A percentile compares a stretch with the other conserved stretches of the same genome.
Evolutionary conservation across 345 rosid genomes (phyloP).

Genomic region (Cardiospermum halicacabum): DNA sequence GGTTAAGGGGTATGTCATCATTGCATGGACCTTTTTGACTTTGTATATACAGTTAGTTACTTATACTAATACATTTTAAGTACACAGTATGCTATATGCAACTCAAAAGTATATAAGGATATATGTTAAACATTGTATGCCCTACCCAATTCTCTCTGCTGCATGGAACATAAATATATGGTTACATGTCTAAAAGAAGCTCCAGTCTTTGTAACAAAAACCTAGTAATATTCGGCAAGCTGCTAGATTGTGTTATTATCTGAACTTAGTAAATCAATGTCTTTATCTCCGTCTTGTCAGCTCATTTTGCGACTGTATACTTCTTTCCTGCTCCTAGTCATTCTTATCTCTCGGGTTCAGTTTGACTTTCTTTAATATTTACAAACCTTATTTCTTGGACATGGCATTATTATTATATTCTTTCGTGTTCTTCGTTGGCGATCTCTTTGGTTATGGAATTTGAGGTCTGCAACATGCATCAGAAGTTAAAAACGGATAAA

Average conservation of each 20-base stretch:
- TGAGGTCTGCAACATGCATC: slow-evolving; percentile 7
- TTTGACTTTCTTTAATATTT: background rate
- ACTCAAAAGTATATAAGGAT: too few relatives aligned
- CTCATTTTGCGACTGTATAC: background rate
- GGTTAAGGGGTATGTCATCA: too few relatives aligned
- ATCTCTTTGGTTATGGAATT: slow-evolving; percentile 2
- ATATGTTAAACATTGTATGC: background rate
- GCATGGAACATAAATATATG: slow-evolving; percentile 1
- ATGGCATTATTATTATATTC: background rate
- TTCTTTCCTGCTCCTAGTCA: background rate
- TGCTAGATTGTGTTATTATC: background rate
- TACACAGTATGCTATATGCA: too few relatives aligned
- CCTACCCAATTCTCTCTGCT: background rate
- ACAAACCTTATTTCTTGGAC: background rate
- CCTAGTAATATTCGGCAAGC: background rate
- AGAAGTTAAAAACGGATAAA: slow-evolving; percentile 2
- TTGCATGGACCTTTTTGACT: too few relatives aligned
- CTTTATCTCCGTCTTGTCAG: background rate
- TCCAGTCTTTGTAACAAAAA: background rate
- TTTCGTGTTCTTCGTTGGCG: background rate
- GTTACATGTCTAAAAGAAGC: background rate
- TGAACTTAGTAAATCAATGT: background rate
- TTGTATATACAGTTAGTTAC: too few relatives aligned
- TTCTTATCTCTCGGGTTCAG: background rate
- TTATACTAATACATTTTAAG: too few relatives aligned